phyloP scores from a whole-genome alignment of 169 alveolate species.

The Plasmodium gonderi region DNA sequence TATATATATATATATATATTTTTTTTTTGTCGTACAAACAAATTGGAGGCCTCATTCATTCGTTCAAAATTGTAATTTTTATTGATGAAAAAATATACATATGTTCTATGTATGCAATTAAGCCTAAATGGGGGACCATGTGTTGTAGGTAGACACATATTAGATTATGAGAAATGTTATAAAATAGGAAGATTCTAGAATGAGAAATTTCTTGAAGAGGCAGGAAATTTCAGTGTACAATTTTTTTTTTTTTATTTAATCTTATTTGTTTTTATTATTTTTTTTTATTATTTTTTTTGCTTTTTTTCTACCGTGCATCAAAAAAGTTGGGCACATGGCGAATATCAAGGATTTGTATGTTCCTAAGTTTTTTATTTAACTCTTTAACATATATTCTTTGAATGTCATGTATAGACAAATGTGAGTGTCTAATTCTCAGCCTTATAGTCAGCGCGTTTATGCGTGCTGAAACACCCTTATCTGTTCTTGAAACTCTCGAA shows the following conservation, averaged over 20 bases:
- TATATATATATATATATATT: background rate
- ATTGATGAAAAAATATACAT: slow-evolving; percentile 55
- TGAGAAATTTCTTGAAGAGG: background rate
- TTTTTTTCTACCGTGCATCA: slow-evolving; percentile 59
- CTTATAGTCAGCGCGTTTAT: slow-evolving; percentile 56
- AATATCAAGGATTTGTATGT: slow-evolving; percentile 50
- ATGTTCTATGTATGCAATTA: slow-evolving; percentile 60
- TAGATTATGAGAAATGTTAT: background rate
- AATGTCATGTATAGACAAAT: slow-evolving; percentile 15
- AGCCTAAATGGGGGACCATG: slow-evolving; percentile 9
- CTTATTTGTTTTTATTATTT: background rate
- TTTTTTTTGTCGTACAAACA: slow-evolving; percentile 16
- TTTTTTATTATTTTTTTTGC: background rate
- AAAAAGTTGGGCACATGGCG: slow-evolving; percentile 60
- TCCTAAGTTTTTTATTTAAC: slow-evolving; percentile 28
- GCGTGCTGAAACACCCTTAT: slow-evolving; percentile 74
- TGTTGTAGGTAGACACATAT: background rate
- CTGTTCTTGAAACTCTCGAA: slow-evolving; percentile 73
- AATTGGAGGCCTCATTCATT: slow-evolving; percentile 39
- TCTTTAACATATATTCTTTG: slow-evolving; percentile 46
- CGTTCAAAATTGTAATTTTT: slow-evolving; percentile 36
- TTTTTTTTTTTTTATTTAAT: background rate
- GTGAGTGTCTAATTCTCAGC: slow-evolving; percentile 22
- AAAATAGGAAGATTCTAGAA: too few relatives aligned
- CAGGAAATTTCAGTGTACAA: background rate